phyloP scores from a whole-genome alignment of 1,284 basidiomycete genomes.

The Ustilago shanxiensis region DNA sequence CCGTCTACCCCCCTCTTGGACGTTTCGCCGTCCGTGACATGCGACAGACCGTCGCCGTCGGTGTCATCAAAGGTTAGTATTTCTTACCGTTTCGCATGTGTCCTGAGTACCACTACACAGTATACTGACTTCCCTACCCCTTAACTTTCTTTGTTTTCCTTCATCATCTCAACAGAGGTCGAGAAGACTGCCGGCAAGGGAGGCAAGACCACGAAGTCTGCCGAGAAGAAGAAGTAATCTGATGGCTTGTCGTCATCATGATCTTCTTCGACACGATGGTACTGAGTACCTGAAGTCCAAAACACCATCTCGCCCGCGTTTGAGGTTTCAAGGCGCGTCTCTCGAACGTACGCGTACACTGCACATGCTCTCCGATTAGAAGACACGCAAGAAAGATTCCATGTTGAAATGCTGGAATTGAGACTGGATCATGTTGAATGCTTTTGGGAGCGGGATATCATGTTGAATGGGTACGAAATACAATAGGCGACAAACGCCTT shows the following conservation, averaged over 20 bases:
- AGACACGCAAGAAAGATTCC: conserved; percentile 14
- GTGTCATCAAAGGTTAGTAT: conserved; percentile 82
- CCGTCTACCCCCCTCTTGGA: conserved; percentile 98
- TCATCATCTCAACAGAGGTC: background rate
- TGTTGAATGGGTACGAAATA: conserved; percentile 59
- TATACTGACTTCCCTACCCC: background rate
- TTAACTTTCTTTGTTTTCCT: too few species aligned
- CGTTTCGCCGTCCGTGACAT: conserved; percentile 82
- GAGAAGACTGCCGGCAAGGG: conserved; percentile 49
- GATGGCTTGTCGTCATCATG: conserved; percentile 1
- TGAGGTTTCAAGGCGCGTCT: too few species aligned
- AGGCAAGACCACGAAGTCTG: conserved; percentile 87
- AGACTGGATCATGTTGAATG: conserved; percentile 51
- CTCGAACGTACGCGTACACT: too few species aligned
- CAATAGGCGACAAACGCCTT: conserved; percentile 33
- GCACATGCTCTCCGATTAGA: too few species aligned
- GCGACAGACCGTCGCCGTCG: conserved; percentile 77
- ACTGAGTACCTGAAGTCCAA: too few species aligned
- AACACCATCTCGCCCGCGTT: too few species aligned
- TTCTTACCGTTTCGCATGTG: too few species aligned
- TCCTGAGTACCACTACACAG: background rate
- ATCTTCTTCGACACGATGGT: background rate
- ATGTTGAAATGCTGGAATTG: conserved; percentile 53
- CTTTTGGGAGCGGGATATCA: conserved; percentile 56
- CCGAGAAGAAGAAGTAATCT: conserved; percentile 77